phyloP scores from a whole-genome alignment of 345 rosid species.

The Ceriops decandra region DNA sequence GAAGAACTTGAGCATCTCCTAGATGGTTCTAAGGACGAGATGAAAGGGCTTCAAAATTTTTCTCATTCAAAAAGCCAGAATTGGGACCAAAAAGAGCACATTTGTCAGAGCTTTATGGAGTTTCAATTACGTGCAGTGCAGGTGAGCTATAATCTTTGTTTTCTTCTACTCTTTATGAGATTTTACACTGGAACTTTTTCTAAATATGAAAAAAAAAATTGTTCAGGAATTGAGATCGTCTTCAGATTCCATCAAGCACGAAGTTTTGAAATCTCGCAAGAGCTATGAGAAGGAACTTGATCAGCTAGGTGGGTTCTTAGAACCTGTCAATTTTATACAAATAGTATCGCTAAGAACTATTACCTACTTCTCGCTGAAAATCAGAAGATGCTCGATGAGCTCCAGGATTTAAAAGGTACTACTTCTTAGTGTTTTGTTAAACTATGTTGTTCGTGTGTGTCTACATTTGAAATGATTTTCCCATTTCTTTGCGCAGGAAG shows the following conservation, averaged over 20 bases:
- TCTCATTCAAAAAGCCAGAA: conserved; percentile 34
- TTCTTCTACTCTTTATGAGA: not conserved
- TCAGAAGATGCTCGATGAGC: conserved; percentile 71
- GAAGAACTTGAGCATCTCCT: conserved; percentile 46
- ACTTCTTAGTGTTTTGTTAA: not conserved
- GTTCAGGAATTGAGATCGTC: conserved; percentile 57
- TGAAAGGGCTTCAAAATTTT: conserved; percentile 43
- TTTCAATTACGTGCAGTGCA: conserved; percentile 48
- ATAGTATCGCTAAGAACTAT: conserved; percentile 37
- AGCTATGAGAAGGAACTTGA: conserved; percentile 51
- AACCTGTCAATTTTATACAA: conserved; percentile 6
- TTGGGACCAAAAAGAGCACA: conserved; percentile 55
- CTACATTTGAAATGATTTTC: not conserved
- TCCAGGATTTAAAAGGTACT: conserved; percentile 89
- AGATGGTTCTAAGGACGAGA: conserved; percentile 38
- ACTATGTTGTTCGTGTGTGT: not conserved
- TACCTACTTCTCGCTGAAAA: conserved; percentile 74
- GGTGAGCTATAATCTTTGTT: conserved; percentile 35
- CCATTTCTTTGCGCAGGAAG: conserved; percentile 52
- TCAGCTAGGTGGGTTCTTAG: conserved; percentile 46
- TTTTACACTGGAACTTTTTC: conserved; percentile 5
- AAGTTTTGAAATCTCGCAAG: conserved; percentile 42
- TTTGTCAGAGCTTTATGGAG: conserved; percentile 35
- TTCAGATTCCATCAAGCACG: conserved; percentile 59
- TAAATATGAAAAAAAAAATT: conserved; percentile 10